Conservation (phyloP, 1,284 basidiomycete genomes). For the Cutaneotrichosporon cutaneum region DNA sequence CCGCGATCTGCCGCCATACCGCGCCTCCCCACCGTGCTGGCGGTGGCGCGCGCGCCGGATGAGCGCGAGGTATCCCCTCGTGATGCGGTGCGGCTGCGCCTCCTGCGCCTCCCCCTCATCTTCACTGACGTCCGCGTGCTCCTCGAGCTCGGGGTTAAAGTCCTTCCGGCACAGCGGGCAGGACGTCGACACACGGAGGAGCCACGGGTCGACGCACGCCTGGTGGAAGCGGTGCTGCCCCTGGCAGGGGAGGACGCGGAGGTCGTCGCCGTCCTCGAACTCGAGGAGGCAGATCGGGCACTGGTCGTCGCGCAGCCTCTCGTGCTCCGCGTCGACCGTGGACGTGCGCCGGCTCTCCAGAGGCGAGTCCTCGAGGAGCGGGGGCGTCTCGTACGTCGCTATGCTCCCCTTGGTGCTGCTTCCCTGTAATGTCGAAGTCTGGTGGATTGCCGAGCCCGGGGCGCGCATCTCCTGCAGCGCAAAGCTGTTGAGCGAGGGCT, state of each 20-base stretch:
- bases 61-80: conserved; percentile 45
- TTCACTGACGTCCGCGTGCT: conserved; percentile 9
- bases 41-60: conserved; percentile 42
- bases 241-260: conserved; percentile 83
- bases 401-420: conserved; percentile 5
- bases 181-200: conserved; percentile 80
- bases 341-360: conserved; percentile 1
- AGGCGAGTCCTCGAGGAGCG: not conserved
- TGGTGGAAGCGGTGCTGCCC: conserved; percentile 85
- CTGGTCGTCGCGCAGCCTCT: conserved; percentile 60
- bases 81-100: conserved; percentile 33
- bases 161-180: conserved; percentile 84
- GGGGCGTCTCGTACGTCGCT: not conserved
- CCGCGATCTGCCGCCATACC: conserved; percentile 26
- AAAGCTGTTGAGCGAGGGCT: conserved; percentile 1
- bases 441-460: not conserved
- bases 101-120: conserved; percentile 30
- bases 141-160: conserved; percentile 40
- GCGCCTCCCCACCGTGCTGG: not conserved
- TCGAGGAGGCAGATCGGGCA: conserved; percentile 93
- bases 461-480: conserved; percentile 13
- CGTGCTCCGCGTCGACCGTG: conserved; percentile 2
- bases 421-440: conserved; percentile 11
- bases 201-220: conserved; percentile 54
- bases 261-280: conserved; percentile 86